Percentiles rank a stretch among this genome's conserved stretches.
Evolutionary conservation across 805 yeast species (phyloP).

Genomic region (Spathaspora sp.): DNA sequence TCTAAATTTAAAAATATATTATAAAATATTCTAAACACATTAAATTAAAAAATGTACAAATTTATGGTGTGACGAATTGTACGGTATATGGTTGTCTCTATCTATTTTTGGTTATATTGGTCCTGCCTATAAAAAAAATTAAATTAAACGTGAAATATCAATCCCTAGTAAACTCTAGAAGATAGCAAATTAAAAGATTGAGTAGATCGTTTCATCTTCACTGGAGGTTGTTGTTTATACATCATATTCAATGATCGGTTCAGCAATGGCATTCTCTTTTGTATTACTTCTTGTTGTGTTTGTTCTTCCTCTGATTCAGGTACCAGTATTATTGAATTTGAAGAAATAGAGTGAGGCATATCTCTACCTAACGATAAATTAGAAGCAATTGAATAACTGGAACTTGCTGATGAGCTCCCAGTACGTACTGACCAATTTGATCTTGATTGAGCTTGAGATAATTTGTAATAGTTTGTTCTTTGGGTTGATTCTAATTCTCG

Average conservation of each 20-base stretch:
- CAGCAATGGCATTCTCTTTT: conserved; percentile 10
- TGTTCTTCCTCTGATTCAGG: conserved; percentile 3
- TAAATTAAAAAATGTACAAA: neutral
- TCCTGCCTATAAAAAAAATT: neutral
- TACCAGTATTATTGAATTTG: conserved; percentile 1
- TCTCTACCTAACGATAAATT: conserved; percentile 12
- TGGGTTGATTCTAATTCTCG: conserved; percentile 21
- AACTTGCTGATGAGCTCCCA: conserved; percentile 8
- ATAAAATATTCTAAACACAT: neutral
- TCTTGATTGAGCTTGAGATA: conserved; percentile 18
- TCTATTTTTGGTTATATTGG: neutral
- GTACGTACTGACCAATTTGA: conserved; percentile 7
- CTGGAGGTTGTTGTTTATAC: neutral
- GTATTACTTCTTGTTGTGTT: neutral
- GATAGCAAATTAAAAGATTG: neutral
- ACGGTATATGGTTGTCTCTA: no score
- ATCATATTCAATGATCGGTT: conserved; percentile 8
- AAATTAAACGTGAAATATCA: neutral
- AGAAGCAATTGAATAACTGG: conserved; percentile 13
- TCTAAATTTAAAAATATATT: neutral
- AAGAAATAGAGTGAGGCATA: conserved; percentile 6
- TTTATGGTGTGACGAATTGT: neutral
- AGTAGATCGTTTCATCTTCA: neutral
- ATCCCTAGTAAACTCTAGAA: neutral
- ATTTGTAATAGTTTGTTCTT: conserved; percentile 28